These are phyloP conservation scores for Dittrichia graveolens DNA, from an alignment of 129 eudicot genomes.

Conservation along the genomic window DNA sequence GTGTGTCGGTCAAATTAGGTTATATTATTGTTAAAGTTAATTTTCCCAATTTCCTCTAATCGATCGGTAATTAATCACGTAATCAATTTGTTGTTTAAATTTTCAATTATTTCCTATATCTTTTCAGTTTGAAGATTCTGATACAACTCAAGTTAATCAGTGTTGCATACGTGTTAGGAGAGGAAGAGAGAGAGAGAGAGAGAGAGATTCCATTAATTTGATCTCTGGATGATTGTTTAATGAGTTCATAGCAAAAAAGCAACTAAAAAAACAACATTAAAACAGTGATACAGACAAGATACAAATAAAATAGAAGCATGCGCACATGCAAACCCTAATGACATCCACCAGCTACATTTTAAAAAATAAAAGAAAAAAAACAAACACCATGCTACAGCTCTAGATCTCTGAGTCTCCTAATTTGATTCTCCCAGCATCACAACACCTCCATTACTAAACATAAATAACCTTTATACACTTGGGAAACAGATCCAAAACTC, in stretches of 20 bases:
- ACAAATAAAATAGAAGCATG: conserved; percentile 29
- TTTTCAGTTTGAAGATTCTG: too few relatives aligned
- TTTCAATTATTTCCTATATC: too few relatives aligned
- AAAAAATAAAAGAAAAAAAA: conserved; percentile 5
- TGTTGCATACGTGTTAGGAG: too few relatives aligned
- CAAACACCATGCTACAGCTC: not conserved
- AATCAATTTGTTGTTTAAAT: too few relatives aligned
- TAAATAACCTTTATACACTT: conserved; percentile 36
- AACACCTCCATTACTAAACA: conserved; percentile 18
- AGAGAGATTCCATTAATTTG: too few relatives aligned
- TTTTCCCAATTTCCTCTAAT: too few relatives aligned
- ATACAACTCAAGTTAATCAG: too few relatives aligned
- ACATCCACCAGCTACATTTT: conserved; percentile 15
- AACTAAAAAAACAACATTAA: not conserved
- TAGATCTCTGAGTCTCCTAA: conserved; percentile 26
- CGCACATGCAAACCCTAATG: conserved; percentile 31
- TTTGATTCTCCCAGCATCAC: conserved; percentile 17
- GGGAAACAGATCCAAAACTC: conserved; percentile 36
- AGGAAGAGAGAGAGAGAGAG: too few relatives aligned
- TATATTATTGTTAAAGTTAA: too few relatives aligned
- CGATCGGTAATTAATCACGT: too few relatives aligned
- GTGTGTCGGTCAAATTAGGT: too few relatives aligned
- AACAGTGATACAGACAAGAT: not conserved
- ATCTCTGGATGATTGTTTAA: not conserved
- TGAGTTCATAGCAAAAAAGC: not conserved